Percentiles rank a stretch among this genome's conserved stretches.
Evolutionary conservation across 2,329 filamentous ascomycete genomes (phyloP).

Genomic region (Berkeleyomyces basicola): DNA sequence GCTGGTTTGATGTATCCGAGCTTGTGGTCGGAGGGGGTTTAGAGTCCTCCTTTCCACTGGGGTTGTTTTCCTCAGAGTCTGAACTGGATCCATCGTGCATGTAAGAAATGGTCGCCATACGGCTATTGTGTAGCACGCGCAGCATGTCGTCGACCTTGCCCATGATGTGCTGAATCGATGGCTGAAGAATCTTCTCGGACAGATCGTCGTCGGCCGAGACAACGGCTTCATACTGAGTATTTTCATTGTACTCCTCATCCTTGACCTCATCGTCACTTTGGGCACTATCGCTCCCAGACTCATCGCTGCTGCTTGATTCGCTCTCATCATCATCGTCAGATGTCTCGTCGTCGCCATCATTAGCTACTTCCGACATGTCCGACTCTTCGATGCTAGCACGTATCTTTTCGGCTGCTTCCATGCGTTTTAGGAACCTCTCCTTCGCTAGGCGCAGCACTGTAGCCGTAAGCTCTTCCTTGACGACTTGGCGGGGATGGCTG

Average conservation of each 20-base stretch:
- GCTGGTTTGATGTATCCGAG: background rate
- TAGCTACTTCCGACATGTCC: constrained; percentile 1
- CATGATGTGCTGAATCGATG: constrained; percentile 54
- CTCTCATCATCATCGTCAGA: background rate
- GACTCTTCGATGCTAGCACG: constrained; percentile 7
- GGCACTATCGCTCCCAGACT: background rate
- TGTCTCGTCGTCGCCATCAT: constrained; percentile 1
- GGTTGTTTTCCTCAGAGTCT: background rate
- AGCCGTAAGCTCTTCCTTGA: constrained; percentile 10
- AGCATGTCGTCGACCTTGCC: constrained; percentile 53
- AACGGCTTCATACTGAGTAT: constrained; percentile 28
- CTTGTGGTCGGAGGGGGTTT: background rate
- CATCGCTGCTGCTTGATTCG: background rate
- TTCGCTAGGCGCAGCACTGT: constrained; percentile 3
- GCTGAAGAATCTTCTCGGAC: constrained; percentile 47
- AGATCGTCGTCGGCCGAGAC: constrained; percentile 55
- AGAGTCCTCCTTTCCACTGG: background rate
- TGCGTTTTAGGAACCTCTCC: constrained; percentile 2
- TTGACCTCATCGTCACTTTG: background rate
- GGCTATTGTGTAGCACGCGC: constrained; percentile 49
- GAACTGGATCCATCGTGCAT: constrained; percentile 12
- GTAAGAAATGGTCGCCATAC: constrained; percentile 23
- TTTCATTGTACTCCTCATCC: constrained; percentile 13
- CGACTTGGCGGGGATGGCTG: background rate
- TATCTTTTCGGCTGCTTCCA: background rate